Base-by-base conservation (phyloP, 768 basidiomycete genomes). In the Auricularia cornea region DNA sequence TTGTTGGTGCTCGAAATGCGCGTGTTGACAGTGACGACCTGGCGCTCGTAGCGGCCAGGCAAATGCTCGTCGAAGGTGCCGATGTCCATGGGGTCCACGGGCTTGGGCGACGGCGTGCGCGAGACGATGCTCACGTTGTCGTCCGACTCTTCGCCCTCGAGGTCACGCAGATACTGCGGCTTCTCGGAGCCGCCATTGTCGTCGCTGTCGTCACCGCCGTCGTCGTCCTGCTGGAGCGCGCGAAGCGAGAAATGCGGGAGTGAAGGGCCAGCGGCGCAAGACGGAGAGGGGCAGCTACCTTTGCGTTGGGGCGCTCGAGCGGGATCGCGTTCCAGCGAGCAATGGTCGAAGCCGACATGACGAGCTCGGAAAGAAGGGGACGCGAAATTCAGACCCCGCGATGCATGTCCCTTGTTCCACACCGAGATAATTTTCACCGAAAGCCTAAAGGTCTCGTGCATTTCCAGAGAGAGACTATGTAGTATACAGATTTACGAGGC, bases 11-110 rank as follows among this genome's bases (percentile, higher is more conserved):
- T 79, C 71, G 88, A 88, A 68, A 94, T 85, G 72, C 81, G 90
- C 48, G 90, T 92, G 60, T 93, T 87, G 62, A 92, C 84, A 8
- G 92, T 92, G 65, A 92, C 81, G 67, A 85, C 79, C 70, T 93
- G 91, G 33, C 77, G 81, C 59, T 77, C 77, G 8, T 35, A 56
- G 3, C 77, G 70, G 10, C 80, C 79, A 32, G 72, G 76, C 60
- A 82, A 73, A 70, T 85, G 82, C 70, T 89, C 86, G 67, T 90
- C 88, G 70, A 89, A 89, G 68, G 84, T 84, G 72, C 79, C 76
- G 59, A 81, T 68, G 68, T 73, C 62, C 40, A 69, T 72, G n/a
- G 62, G 62, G 66, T 83, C 81, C 44, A 81, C 73, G 3, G 80
- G 76, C 1, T 70, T 66, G 1, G 91, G 90, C n/a, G 91, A 92